Evolutionary conservation across 1,284 basidiomycete species (phyloP), one percentile per base, ranked within the genome.

Genomic region (Anthracocystis setariae): DNA sequence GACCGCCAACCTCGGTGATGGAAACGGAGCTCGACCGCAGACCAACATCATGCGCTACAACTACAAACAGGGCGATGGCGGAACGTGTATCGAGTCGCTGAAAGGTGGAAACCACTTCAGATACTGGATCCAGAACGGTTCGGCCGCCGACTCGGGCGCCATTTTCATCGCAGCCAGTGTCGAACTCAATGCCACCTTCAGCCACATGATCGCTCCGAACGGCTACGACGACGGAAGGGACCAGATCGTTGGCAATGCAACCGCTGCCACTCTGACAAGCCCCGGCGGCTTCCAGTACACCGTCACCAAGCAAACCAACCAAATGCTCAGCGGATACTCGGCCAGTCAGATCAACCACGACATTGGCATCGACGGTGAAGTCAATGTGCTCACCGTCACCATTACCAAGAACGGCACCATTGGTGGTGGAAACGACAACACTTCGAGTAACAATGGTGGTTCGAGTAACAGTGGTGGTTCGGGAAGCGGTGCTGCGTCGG

Each of bases 1-100:
- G 42, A 58, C 63, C 23, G 76, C 74, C 56, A 78, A 84, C 53
- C 73, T 80, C 7, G 82, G 81, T 8, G 84, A 82, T 40, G 79
- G 69, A 49, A 73, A 61, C 56, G 81, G 79, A 3, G 29, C 18
- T 40, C 40, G 48, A 17, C 56, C 67, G 27, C 80, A 82, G 57
- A 75, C 70, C 42, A 78, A 76, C 49, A 60, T 81, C 20, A 57
- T 74, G 54, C 72, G 80, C 7, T 75, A 69, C 56, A 73, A 75
- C 25, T 79, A 54, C 56, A 66, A 68, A 29, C 58, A 66, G 46
- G 68, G 74, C n/a, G 73, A 76, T 48, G 63, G 64, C 9, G 73
- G 73, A 3, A 76, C 68, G 4, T 78, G 77, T 40, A 45, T 61
- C 39, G 73, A 82, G 50, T 69, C 68, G n/a, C 45, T 81, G 29